These are phyloP conservation scores for Neopestalotiopsis clavispora DNA, from an alignment of 2,329 filamentous ascomycete genomes.

Conservation along the genomic window DNA sequence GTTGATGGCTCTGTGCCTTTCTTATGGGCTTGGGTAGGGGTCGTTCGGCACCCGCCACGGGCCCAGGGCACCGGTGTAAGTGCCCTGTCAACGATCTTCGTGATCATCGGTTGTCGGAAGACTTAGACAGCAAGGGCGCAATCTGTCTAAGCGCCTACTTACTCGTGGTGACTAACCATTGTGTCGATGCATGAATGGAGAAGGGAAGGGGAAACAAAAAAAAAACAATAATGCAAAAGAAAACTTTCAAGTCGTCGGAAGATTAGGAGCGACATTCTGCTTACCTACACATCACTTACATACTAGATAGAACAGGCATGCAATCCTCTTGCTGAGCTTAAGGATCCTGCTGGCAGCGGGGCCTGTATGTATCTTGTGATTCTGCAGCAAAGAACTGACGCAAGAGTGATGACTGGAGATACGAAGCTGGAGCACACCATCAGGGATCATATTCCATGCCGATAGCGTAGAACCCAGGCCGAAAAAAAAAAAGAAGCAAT, in stretches of 20 bases:
- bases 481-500: neutral
- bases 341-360: neutral
- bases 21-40: slow-evolving; percentile 22
- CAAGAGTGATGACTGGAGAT: slow-evolving; percentile 6
- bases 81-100: slow-evolving; percentile 1
- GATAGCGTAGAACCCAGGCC: neutral
- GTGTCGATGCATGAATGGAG: neutral
- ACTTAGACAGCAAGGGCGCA: neutral
- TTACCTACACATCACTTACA: neutral
- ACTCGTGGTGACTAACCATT: neutral
- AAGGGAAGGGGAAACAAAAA: neutral
- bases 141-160: neutral
- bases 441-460: neutral
- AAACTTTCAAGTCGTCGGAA: neutral
- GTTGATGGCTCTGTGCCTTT: neutral
- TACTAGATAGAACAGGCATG: neutral
- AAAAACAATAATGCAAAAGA: neutral
- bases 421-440: neutral
- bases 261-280: neutral
- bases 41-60: slow-evolving; percentile 29
- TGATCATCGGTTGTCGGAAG: neutral
- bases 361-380: neutral
- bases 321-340: neutral
- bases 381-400: slow-evolving; percentile 4
- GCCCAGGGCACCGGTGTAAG: slow-evolving; percentile 5